These are phyloP conservation scores for Kokia cookei DNA, from an alignment of 441 rosid species.

Conservation along the genomic window DNA sequence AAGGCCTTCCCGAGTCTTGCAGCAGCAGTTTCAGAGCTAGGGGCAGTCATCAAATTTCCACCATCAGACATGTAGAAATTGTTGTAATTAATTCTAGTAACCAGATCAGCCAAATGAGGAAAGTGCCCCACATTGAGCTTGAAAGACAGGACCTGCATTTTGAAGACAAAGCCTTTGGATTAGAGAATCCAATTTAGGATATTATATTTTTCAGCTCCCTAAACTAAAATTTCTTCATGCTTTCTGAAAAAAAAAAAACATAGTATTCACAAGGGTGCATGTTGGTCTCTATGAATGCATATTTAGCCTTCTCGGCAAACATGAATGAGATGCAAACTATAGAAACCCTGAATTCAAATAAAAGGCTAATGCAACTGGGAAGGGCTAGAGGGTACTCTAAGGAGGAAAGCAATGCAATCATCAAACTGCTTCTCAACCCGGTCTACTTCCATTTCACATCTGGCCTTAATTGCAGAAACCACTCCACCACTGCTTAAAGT, in stretches of 20 bases:
- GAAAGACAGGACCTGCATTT: slow-evolving; percentile 69
- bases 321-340: not conserved
- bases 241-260: not conserved
- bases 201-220: not conserved
- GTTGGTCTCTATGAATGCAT: not conserved
- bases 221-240: not conserved
- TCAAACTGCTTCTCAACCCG: slow-evolving; percentile 84
- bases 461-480: slow-evolving; percentile 66
- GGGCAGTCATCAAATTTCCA: slow-evolving; percentile 62
- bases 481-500: slow-evolving; percentile 74
- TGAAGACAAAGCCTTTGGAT: not conserved
- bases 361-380: not conserved
- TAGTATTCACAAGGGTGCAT: not conserved
- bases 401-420: slow-evolving; percentile 88
- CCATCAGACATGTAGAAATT: slow-evolving; percentile 85
- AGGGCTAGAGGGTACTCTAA: slow-evolving; percentile 47
- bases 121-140: slow-evolving; percentile 88
- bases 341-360: not conserved
- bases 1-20: slow-evolving; percentile 36
- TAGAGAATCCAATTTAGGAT: not conserved
- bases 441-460: slow-evolving; percentile 82
- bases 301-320: not conserved
- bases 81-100: slow-evolving; percentile 89
- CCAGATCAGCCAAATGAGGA: slow-evolving; percentile 91
- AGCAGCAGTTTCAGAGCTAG: slow-evolving; percentile 38